These are phyloP conservation scores for Exserohilum turcica DNA, from an alignment of 2,329 filamentous ascomycete genomes.

Conservation along the genomic window DNA sequence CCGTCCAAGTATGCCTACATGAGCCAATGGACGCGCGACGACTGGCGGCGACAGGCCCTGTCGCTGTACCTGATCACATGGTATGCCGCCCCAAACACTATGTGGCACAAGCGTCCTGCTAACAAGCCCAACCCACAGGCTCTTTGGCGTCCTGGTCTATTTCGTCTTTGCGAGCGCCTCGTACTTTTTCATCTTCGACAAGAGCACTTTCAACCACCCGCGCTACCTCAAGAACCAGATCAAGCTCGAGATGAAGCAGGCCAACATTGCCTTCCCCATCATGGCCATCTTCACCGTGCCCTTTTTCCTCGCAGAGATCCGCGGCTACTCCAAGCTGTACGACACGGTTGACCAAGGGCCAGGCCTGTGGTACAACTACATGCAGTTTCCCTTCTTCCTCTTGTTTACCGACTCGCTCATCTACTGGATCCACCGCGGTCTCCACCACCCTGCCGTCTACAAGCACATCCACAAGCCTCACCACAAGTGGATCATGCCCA, in stretches of 20 bases:
- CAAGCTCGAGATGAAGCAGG: slow-evolving; percentile 80
- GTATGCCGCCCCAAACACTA: slow-evolving; percentile 56
- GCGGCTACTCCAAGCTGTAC: slow-evolving; percentile 86
- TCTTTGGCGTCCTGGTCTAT: slow-evolving; percentile 85
- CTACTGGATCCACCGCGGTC: slow-evolving; percentile 87
- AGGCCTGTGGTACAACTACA: slow-evolving; percentile 74
- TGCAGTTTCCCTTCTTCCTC: slow-evolving; percentile 88
- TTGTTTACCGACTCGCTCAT: slow-evolving; percentile 87
- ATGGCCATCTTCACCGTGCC: slow-evolving; percentile 84
- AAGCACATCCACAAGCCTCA: slow-evolving; percentile 93
- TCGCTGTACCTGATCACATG: slow-evolving; percentile 85
- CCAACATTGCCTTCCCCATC: slow-evolving; percentile 74
- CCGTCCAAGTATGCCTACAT: slow-evolving; percentile 78
- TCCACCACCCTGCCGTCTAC: slow-evolving; percentile 82
- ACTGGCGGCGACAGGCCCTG: slow-evolving; percentile 73
- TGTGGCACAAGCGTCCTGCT: slow-evolving; percentile 1
- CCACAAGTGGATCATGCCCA: slow-evolving; percentile 99
- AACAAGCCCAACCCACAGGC: slow-evolving; percentile 59
- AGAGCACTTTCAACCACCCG: slow-evolving; percentile 83
- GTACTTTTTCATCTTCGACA: slow-evolving; percentile 90
- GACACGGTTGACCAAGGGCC: slow-evolving; percentile 77
- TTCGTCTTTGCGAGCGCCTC: slow-evolving; percentile 82
- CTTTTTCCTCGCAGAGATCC: slow-evolving; percentile 81
- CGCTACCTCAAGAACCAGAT: slow-evolving; percentile 97
- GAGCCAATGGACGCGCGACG: slow-evolving; percentile 78